Percentiles rank a stretch among this genome's conserved stretches.
Evolutionary conservation across 768 basidiomycete species (phyloP).

Genomic region (Trametes sanguinea): DNA sequence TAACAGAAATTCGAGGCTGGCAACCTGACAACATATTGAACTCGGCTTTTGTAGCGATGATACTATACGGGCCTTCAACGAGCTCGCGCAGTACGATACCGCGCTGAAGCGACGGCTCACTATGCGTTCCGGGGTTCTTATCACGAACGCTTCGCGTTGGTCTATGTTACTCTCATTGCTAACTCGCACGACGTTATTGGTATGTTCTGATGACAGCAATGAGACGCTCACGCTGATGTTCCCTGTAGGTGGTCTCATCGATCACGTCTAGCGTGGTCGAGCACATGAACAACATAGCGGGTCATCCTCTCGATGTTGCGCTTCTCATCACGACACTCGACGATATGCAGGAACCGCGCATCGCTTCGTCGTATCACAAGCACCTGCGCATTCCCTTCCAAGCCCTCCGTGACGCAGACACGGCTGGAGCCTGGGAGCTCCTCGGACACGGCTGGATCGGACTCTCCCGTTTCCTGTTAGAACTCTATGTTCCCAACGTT

Average conservation of each 20-base stretch:
- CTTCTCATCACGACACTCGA: neutral
- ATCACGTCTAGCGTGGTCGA: neutral
- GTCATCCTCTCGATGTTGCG: neutral
- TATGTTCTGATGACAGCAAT: neutral
- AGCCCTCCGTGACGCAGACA: neutral
- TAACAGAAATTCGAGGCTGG: neutral
- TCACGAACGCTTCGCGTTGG: neutral
- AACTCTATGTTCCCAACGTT: conserved; percentile 77
- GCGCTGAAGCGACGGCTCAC: conserved; percentile 19
- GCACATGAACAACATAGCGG: neutral
- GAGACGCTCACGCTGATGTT: too few species aligned
- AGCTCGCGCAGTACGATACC: conserved; percentile 12
- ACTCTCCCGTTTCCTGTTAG: conserved; percentile 58
- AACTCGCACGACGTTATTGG: conserved; percentile 13
- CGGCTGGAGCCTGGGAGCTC: neutral
- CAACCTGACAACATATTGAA: neutral
- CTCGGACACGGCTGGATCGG: conserved; percentile 60
- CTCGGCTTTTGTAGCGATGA: conserved; percentile 3
- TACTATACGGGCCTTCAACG: conserved; percentile 1
- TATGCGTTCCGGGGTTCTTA: neutral
- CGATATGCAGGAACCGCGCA: neutral
- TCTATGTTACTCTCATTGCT: conserved; percentile 7
- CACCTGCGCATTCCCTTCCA: conserved; percentile 13
- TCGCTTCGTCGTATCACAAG: conserved; percentile 4
- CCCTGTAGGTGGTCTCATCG: conserved; percentile 8